A percentile compares a stretch with the other conserved stretches of the same genome.
Evolutionary conservation across 441 rosid species (phyloP).

Genomic region (Pelargonium exstipulatum): DNA sequence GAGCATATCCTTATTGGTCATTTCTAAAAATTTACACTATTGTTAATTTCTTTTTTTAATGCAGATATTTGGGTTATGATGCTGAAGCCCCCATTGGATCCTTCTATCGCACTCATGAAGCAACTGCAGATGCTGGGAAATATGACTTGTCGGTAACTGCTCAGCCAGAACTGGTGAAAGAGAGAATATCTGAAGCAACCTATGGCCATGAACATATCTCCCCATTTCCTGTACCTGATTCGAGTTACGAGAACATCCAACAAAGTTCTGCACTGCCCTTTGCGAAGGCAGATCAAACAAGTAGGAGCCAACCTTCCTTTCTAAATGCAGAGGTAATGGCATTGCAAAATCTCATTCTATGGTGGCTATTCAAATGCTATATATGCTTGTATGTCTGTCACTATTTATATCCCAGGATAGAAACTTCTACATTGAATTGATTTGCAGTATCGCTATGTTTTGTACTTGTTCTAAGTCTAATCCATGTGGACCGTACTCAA

Average conservation of each 20-base stretch:
- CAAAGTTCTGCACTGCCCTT: slow-evolving; percentile 18
- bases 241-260: slow-evolving; percentile 22
- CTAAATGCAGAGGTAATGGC: slow-evolving; percentile 33
- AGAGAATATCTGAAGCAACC: slow-evolving; percentile 24
- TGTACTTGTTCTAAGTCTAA: background rate
- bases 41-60: slow-evolving; percentile 16
- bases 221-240: slow-evolving; percentile 22
- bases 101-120: slow-evolving; percentile 18
- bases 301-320: slow-evolving; percentile 26
- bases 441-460: background rate
- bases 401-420: background rate
- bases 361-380: background rate
- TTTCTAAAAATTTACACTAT: slow-evolving; percentile 9
- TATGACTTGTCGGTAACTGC: slow-evolving; percentile 17
- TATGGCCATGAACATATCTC: slow-evolving; percentile 19
- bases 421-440: background rate
- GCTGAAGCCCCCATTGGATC: slow-evolving; percentile 24
- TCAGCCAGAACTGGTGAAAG: slow-evolving; percentile 20
- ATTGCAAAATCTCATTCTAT: background rate
- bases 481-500: background rate
- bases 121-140: slow-evolving; percentile 23
- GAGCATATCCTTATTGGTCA: slow-evolving; percentile 5
- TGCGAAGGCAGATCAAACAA: slow-evolving; percentile 18
- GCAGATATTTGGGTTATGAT: slow-evolving; percentile 29
- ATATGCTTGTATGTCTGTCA: background rate